Percentiles rank a stretch among this genome's conserved stretches.
These are phyloP conservation scores for Triticum urartu DNA, from an alignment of 176 grass and related monocot genomes.

Conservation along the genomic window DNA sequence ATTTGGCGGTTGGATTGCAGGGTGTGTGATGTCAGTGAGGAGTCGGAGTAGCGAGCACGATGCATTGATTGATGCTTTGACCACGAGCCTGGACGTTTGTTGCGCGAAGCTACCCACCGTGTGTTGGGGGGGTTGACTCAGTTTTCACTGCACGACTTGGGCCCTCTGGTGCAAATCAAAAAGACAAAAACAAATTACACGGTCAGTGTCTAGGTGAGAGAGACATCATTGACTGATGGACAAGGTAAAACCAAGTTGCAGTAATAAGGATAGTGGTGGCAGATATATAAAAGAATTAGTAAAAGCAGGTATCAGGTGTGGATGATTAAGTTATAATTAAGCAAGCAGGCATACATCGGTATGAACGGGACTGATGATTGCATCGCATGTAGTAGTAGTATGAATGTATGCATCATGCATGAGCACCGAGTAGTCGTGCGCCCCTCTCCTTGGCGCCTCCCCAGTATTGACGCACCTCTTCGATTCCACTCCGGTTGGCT, in stretches of 20 bases:
- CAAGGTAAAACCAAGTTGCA: not conserved
- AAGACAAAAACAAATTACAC: not conserved
- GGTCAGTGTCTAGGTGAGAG: not conserved
- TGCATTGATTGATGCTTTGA: not conserved
- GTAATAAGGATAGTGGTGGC: not conserved
- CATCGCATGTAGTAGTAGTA: not conserved
- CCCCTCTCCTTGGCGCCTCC: constrained; percentile 8
- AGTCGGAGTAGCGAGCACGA: constrained; percentile 13
- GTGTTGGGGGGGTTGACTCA: not conserved
- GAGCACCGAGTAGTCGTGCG: constrained; percentile 14
- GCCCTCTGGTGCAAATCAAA: not conserved
- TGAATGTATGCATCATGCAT: not conserved
- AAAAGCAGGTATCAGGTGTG: not conserved
- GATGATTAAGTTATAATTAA: not conserved
- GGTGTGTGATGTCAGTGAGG: not conserved
- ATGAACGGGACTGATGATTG: not conserved
- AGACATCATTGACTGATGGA: not conserved
- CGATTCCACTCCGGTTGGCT: constrained; percentile 16
- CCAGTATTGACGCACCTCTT: not conserved
- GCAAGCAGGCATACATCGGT: not conserved
- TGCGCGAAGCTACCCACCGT: constrained; percentile 7
- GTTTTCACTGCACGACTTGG: constrained; percentile 5
- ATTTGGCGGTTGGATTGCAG: not conserved
- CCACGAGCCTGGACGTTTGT: constrained; percentile 15
- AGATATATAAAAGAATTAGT: not conserved